Conservation (phyloP, 805 yeast species). For the Metschnikowia aberdeeniae region DNA sequence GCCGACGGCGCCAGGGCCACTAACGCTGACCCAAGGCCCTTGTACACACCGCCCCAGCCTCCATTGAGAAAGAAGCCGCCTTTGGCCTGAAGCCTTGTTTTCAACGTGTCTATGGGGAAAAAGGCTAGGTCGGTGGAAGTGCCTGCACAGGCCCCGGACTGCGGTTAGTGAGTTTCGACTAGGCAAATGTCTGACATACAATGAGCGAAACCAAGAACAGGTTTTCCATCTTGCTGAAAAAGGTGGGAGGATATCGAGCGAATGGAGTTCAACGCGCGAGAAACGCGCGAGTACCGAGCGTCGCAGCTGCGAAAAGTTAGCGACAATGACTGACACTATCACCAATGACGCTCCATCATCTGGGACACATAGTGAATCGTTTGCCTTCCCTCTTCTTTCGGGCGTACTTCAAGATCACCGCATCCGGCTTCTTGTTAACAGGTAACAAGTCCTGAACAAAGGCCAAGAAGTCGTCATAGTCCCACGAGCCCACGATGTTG, state of each 20-base stretch:
- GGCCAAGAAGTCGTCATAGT: slow-evolving; percentile 37
- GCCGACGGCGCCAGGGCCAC: slow-evolving; percentile 88
- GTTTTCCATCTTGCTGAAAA: slow-evolving; percentile 22
- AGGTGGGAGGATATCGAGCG: neutral
- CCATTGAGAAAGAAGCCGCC: slow-evolving; percentile 94
- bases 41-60: slow-evolving; percentile 86
- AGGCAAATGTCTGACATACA: slow-evolving; percentile 22
- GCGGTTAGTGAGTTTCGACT: slow-evolving; percentile 12
- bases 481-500: slow-evolving; percentile 31
- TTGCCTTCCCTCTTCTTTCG: slow-evolving; percentile 33
- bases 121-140: slow-evolving; percentile 91
- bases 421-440: slow-evolving; percentile 33
- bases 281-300: neutral
- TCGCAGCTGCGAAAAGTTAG: slow-evolving; percentile 1
- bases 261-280: neutral
- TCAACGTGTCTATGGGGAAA: slow-evolving; percentile 93
- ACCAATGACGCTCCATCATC: too few relatives aligned
- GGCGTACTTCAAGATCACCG: slow-evolving; percentile 35
- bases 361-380: slow-evolving; percentile 26
- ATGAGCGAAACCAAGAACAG: slow-evolving; percentile 30
- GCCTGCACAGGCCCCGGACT: slow-evolving; percentile 94
- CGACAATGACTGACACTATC: too few relatives aligned
- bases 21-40: slow-evolving; percentile 90
- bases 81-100: slow-evolving; percentile 90
- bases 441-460: slow-evolving; percentile 30